phyloP scores from a whole-genome alignment of 768 basidiomycete genomes.

The Stropharia rugosoannulata region DNA sequence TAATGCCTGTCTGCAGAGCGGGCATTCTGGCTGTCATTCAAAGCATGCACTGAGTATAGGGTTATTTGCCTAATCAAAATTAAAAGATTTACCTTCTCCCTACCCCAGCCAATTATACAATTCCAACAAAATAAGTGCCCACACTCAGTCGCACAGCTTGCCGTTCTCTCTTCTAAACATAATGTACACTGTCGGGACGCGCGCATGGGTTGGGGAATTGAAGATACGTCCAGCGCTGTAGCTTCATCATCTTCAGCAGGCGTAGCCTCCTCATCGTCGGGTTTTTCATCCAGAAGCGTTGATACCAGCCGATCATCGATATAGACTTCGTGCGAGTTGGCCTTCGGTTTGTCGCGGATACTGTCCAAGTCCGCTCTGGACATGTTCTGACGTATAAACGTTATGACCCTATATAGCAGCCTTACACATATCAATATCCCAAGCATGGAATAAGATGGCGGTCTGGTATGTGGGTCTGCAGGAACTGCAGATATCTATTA shows the following conservation, averaged over 20 bases:
- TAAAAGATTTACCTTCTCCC: conserved; percentile 65
- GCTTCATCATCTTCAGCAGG: conserved; percentile 70
- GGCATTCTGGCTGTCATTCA: conserved; percentile 69
- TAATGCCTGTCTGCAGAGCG: conserved; percentile 79
- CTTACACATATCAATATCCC: conserved; percentile 70
- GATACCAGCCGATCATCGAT: conserved; percentile 66
- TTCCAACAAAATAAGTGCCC: conserved; percentile 91
- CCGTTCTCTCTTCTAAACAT: conserved; percentile 82
- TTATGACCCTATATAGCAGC: conserved; percentile 60
- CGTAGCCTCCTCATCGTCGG: conserved; percentile 51
- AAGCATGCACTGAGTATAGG: conserved; percentile 1
- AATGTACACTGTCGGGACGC: conserved; percentile 75
- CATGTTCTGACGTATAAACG: conserved; percentile 35
- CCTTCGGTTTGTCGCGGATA: conserved; percentile 29
- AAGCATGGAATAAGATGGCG: conserved; percentile 86
- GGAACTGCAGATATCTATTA: conserved; percentile 71
- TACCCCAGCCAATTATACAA: conserved; percentile 86
- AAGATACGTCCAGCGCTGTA: conserved; percentile 60
- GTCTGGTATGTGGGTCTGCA: conserved; percentile 66
- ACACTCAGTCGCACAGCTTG: conserved; percentile 83
- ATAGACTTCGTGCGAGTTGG: conserved; percentile 34
- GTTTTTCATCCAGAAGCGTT: conserved; percentile 49
- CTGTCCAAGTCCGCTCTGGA: conserved; percentile 9
- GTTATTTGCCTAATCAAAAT: neutral
- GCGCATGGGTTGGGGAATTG: conserved; percentile 51